These are phyloP conservation scores for Phaeosphaeriaceae sp. DNA, from an alignment of 2,329 filamentous ascomycete species.

Conservation along the genomic window DNA sequence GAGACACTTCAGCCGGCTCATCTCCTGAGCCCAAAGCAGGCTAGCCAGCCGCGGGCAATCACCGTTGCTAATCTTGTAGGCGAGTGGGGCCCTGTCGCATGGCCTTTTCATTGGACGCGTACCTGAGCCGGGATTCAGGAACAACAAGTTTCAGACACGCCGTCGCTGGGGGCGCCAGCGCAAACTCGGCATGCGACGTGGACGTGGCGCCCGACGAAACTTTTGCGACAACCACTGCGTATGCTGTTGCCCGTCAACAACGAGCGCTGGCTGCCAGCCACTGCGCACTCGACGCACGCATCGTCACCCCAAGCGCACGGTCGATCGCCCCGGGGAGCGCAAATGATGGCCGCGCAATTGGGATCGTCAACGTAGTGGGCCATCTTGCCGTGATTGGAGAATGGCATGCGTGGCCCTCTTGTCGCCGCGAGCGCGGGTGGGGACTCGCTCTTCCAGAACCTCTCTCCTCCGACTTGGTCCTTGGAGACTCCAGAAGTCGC, in stretches of 20 bases:
- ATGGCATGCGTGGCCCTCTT: conserved; percentile 25
- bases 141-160: conserved; percentile 21
- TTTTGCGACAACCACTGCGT: background rate
- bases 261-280: conserved; percentile 2
- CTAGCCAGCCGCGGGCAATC: conserved; percentile 25
- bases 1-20: conserved; percentile 31
- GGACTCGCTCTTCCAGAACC: conserved; percentile 33
- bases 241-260: background rate
- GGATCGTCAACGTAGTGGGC: conserved; percentile 31
- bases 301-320: conserved; percentile 4
- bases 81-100: background rate
- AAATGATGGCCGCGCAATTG: conserved; percentile 37
- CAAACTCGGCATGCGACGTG: conserved; percentile 25
- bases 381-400: conserved; percentile 19
- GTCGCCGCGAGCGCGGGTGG: conserved; percentile 30
- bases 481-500: conserved; percentile 13
- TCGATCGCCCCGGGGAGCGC: conserved; percentile 7
- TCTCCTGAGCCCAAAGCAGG: conserved; percentile 24
- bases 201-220: conserved; percentile 25
- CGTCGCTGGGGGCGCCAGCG: conserved; percentile 4
- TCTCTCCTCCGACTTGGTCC: conserved; percentile 23
- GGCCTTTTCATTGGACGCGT: conserved; percentile 28
- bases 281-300: background rate
- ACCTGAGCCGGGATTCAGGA: conserved; percentile 29
- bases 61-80: conserved; percentile 29